Evolutionary conservation across 2,329 filamentous ascomycete genomes (phyloP).

Genomic region (Gaeumannomyces tritici): DNA sequence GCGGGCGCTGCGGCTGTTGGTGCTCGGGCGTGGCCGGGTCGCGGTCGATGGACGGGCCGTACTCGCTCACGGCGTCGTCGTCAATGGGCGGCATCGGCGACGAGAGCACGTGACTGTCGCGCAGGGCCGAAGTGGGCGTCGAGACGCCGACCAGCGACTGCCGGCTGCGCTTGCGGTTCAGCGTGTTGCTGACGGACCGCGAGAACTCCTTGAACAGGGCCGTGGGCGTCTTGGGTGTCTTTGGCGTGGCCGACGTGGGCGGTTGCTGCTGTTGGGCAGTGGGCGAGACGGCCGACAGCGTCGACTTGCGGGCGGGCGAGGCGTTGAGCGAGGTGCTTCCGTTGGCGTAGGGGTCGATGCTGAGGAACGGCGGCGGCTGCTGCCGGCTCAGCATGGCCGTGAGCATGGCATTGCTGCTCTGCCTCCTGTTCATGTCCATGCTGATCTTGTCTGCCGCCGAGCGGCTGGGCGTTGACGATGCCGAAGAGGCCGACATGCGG

Average conservation of each 20-base stretch:
- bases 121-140: not conserved
- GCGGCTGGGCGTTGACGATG: slow-evolving; percentile 29
- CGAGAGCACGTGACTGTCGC: not conserved
- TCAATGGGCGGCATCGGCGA: not conserved
- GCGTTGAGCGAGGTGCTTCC: slow-evolving; percentile 20
- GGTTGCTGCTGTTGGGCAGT: no score
- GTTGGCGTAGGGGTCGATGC: slow-evolving; percentile 42
- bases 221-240: slow-evolving; percentile 33
- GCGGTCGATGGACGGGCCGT: no score
- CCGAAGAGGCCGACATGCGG: slow-evolving; percentile 24
- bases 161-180: slow-evolving; percentile 45
- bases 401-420: slow-evolving; percentile 34
- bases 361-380: slow-evolving; percentile 37
- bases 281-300: not conserved
- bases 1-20: no score
- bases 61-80: not conserved
- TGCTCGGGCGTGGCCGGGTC: not conserved
- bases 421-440: slow-evolving; percentile 18
- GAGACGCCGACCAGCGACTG: slow-evolving; percentile 26
- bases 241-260: slow-evolving; percentile 16
- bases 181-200: slow-evolving; percentile 34
- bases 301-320: not conserved
- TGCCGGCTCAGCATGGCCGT: slow-evolving; percentile 21
- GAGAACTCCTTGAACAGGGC: slow-evolving; percentile 37
- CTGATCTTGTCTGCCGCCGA: slow-evolving; percentile 13